Percentiles rank a stretch among this genome's conserved stretches.
Evolutionary conservation across 2,329 filamentous ascomycete species (phyloP).

Genomic region (Aspergillus sp.): DNA sequence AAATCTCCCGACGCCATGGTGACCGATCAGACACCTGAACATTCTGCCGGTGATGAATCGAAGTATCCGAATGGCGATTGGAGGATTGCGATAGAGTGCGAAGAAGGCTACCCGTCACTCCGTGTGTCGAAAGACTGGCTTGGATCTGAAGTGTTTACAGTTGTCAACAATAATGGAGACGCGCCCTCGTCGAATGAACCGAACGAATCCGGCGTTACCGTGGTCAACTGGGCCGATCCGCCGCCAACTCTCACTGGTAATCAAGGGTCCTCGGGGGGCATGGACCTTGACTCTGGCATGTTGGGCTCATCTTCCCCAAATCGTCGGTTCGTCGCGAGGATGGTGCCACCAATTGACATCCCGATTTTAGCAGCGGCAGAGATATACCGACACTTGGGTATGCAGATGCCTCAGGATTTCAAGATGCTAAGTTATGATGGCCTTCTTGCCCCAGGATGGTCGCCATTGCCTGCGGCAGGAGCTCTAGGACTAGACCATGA

Average conservation of each 20-base stretch:
- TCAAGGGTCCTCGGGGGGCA: constrained; percentile 38
- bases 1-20: constrained; percentile 39
- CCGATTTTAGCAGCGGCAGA: constrained; percentile 47
- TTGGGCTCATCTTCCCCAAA: constrained; percentile 44
- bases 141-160: constrained; percentile 39
- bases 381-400: constrained; percentile 46
- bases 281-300: constrained; percentile 45
- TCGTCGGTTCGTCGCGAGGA: constrained; percentile 49
- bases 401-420: constrained; percentile 46
- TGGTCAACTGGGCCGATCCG: constrained; percentile 48
- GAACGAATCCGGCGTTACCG: constrained; percentile 28
- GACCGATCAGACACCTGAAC: constrained; percentile 32
- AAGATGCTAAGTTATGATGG: constrained; percentile 46
- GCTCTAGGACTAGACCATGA: constrained; percentile 32
- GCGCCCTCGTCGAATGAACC: constrained; percentile 28
- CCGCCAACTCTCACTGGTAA: constrained; percentile 40
- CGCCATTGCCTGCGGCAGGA: constrained; percentile 25
- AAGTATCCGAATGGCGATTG: constrained; percentile 35
- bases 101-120: constrained; percentile 50
- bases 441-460: constrained; percentile 41
- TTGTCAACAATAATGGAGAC: constrained; percentile 27
- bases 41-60: constrained; percentile 23
- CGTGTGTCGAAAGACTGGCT: constrained; percentile 52
- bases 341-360: constrained; percentile 49
- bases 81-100: constrained; percentile 48